A percentile compares a stretch with the other conserved stretches of the same genome.
phyloP scores from a whole-genome alignment of 1,284 basidiomycete species.

The Cryptococcus sp. region DNA sequence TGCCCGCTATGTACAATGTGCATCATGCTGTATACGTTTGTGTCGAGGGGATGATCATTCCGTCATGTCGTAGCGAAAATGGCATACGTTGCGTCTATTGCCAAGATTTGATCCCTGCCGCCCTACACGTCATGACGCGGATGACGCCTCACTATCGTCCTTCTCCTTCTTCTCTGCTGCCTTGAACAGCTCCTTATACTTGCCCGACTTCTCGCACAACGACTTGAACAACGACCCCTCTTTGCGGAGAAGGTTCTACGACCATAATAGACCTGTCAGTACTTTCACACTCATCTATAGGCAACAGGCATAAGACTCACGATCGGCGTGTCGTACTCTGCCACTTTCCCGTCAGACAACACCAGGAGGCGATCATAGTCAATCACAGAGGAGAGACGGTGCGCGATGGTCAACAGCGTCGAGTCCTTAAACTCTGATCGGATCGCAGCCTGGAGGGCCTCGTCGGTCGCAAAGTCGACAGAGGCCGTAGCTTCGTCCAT shows the following conservation, averaged over 20 bases:
- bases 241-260: constrained; percentile 62
- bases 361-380: constrained; percentile 80
- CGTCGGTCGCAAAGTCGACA: constrained; percentile 67
- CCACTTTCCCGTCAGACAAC: constrained; percentile 70
- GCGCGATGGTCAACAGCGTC: constrained; percentile 80
- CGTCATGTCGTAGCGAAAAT: too few relatives aligned
- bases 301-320: constrained; percentile 20
- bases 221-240: constrained; percentile 69
- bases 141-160: not conserved
- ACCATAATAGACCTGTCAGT: not conserved
- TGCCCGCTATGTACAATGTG: too few relatives aligned
- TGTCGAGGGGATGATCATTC: too few relatives aligned
- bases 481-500: constrained; percentile 81
- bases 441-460: constrained; percentile 72
- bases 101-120: not conserved
- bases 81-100: too few relatives aligned
- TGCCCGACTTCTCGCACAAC: constrained; percentile 79
- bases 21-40: too few relatives aligned
- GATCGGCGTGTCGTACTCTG: constrained; percentile 77
- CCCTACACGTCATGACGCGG: not conserved
- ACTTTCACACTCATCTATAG: not conserved
- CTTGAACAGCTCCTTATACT: constrained; percentile 57
- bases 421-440: constrained; percentile 70
- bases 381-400: constrained; percentile 63
- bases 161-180: constrained; percentile 46